Base-by-base conservation (phyloP, 768 basidiomycete genomes). In the Boletus patriciae region DNA sequence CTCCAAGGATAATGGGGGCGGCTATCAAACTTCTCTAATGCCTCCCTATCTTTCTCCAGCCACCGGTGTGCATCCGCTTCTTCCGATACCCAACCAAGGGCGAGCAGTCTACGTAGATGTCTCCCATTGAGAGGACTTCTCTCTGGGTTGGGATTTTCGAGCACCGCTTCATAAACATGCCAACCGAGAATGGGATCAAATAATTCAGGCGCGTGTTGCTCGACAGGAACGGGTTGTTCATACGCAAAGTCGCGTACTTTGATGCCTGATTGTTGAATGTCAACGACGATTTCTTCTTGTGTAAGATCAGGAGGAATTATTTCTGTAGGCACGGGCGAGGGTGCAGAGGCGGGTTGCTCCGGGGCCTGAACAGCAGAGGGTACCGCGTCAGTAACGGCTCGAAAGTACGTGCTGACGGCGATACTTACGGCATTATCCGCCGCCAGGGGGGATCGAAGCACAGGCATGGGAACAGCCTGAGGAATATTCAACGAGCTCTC, bases 221-320 rank as follows among this genome's bases (percentile, higher is more conserved):
- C 57, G 27, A 46, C n/a, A 2, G 70, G 63, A 6, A 58, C 10
- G 2, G 54, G 23, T 11, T 43, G 25, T 55, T 72, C 72, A 23
- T 63, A 57, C 13, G 62, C 70, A 52, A 73, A 72, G 58, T 72
- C 70, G 70, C 71, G 62, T 40, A 71, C 67, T 61, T 63, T 71
- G 48, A 70, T 59, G 29, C 71, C 70, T 11, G 49, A 61, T 31
- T 55, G 57, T 44, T 71, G 66, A 23, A 71, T 70, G 13, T 72
- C 70, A 19, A 55, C 41, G n/a, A 72, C 70, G 7, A 73, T 73
- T 55, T 72, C 70, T 38, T 71, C 70, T 43, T 66, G 68, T 1
- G 70, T 72, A 37, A 71, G 70, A 46, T 72, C 70, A 15, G 55
- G 19, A n/a, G 72, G 53, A 15, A 73, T 68, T n/a, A 72, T 72